phyloP scores from a whole-genome alignment of 768 basidiomycete species.

The Termitomyces sp. region DNA sequence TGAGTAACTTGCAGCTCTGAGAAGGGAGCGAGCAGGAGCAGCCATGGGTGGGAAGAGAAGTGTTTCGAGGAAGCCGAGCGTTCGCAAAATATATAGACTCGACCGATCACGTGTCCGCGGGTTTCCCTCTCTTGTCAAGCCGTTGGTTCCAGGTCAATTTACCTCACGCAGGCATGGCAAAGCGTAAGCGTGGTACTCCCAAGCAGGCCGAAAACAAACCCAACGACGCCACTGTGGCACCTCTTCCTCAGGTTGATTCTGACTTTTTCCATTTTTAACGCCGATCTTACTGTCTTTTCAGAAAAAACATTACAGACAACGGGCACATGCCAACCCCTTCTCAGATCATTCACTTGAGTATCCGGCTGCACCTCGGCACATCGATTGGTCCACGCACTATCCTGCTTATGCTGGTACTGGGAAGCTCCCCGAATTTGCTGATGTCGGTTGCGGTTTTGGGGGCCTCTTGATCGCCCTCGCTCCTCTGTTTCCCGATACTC shows the following conservation, averaged over 20 bases:
- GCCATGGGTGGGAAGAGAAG: constrained; percentile 32
- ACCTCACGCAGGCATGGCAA: constrained; percentile 18
- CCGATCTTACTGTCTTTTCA: constrained; percentile 19
- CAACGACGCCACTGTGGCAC: constrained; percentile 12
- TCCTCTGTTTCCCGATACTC: constrained; percentile 82
- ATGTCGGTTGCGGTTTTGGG: constrained; percentile 97
- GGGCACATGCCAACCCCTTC: constrained; percentile 83
- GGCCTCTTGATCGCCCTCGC: constrained; percentile 87
- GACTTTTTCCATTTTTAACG: neutral
- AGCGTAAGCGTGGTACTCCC: constrained; percentile 25
- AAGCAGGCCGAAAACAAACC: constrained; percentile 9
- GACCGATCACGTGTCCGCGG: constrained; percentile 22
- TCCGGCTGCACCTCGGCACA: constrained; percentile 63
- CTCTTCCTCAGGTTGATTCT: constrained; percentile 44
- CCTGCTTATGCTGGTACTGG: constrained; percentile 56
- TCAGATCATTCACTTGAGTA: constrained; percentile 88
- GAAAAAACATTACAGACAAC: constrained; percentile 83
- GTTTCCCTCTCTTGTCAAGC: too few species aligned
- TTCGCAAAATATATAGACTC: constrained; percentile 12
- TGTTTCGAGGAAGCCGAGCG: constrained; percentile 10
- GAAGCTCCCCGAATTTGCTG: constrained; percentile 87
- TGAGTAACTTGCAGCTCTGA: constrained; percentile 31
- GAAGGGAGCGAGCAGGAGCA: constrained; percentile 27
- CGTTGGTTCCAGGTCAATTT: constrained; percentile 7
- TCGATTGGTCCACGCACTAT: constrained; percentile 84